phyloP scores from a whole-genome alignment of 441 rosid genomes.

The Erodium chrysanthum region DNA sequence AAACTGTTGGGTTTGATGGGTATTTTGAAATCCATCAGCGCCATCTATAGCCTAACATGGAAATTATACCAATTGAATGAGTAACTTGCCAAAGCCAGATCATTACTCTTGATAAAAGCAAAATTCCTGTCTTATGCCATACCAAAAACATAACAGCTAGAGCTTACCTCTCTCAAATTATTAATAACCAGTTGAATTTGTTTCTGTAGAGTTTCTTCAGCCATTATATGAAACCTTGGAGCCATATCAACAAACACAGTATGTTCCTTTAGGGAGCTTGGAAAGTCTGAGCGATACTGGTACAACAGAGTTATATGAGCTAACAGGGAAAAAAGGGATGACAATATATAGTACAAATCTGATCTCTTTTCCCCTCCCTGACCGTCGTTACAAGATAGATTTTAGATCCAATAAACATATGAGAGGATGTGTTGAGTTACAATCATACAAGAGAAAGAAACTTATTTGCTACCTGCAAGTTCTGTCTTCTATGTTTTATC shows the following conservation, averaged over 20 bases:
- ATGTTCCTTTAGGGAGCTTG: conserved; percentile 64
- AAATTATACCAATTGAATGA: conserved; percentile 1
- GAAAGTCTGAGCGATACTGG: conserved; percentile 87
- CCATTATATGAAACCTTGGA: conserved; percentile 73
- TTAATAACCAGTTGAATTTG: conserved; percentile 66
- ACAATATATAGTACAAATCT: background rate
- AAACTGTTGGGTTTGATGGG: conserved; percentile 69
- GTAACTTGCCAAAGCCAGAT: conserved; percentile 1
- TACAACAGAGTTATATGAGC: conserved; percentile 17
- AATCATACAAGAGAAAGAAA: background rate
- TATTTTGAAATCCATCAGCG: conserved; percentile 89
- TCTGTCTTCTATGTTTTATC: conserved; percentile 1
- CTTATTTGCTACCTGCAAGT: background rate
- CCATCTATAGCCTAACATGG: conserved; percentile 67
- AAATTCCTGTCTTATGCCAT: background rate
- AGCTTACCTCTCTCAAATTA: conserved; percentile 63
- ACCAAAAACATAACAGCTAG: background rate
- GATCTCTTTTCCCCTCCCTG: background rate
- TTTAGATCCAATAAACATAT: background rate
- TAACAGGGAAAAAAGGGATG: background rate
- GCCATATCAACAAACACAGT: conserved; percentile 83
- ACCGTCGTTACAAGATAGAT: background rate
- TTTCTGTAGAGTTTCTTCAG: conserved; percentile 70
- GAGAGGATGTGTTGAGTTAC: background rate
- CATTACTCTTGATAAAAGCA: background rate